phyloP scores from a whole-genome alignment of 2,329 filamentous ascomycete species.

The Trichoderma polysporum region DNA sequence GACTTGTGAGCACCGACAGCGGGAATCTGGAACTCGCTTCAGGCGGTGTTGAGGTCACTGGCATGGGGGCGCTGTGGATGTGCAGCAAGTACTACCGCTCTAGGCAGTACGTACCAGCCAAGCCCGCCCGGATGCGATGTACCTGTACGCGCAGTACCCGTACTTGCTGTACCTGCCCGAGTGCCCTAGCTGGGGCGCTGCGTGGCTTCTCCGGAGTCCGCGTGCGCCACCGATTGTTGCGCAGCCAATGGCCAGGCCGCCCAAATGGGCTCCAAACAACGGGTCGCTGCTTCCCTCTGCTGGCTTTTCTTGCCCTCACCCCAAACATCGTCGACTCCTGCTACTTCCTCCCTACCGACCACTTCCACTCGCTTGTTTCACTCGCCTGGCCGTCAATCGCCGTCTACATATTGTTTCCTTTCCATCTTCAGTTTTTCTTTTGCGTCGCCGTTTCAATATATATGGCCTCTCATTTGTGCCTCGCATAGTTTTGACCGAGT shows the following conservation, averaged over 20 bases:
- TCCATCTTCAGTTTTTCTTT: neutral
- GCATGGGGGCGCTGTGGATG: neutral
- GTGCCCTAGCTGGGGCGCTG: neutral
- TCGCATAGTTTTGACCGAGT: constrained; percentile 5
- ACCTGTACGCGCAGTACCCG: neutral
- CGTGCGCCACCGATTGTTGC: constrained; percentile 11
- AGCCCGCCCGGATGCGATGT: neutral
- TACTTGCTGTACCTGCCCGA: neutral
- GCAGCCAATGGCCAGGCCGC: constrained; percentile 5
- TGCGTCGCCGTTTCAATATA: neutral
- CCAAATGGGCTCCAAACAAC: constrained; percentile 7
- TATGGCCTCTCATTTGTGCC: neutral
- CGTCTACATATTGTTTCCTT: neutral
- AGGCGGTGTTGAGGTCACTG: neutral
- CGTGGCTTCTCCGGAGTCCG: constrained; percentile 17
- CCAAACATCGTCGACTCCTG: constrained; percentile 2
- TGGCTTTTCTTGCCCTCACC: neutral
- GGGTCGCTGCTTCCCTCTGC: neutral
- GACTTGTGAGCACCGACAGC: neutral
- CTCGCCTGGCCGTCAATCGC: neutral
- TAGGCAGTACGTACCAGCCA: neutral
- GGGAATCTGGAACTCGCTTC: neutral
- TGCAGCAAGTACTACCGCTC: neutral
- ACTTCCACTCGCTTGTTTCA: constrained; percentile 21
- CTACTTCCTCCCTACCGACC: constrained; percentile 8